A percentile compares a stretch with the other conserved stretches of the same genome.
These are phyloP conservation scores for Pseudocercospora ulei DNA, from an alignment of 2,329 filamentous ascomycete genomes.

Conservation along the genomic window DNA sequence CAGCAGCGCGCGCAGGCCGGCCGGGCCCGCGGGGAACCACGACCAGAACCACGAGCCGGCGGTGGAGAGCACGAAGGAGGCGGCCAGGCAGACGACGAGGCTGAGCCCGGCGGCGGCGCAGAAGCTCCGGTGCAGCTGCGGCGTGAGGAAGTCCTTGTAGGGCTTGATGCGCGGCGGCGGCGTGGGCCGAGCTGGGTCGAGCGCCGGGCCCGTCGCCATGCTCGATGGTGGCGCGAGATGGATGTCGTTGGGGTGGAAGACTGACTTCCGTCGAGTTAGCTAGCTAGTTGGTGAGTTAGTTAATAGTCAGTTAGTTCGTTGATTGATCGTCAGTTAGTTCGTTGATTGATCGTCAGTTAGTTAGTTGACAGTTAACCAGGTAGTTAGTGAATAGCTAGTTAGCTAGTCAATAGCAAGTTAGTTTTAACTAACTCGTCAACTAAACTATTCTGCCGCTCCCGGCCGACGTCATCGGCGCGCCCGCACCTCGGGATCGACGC, in stretches of 20 bases:
- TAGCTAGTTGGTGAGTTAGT: no score
- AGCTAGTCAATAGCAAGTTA: no score
- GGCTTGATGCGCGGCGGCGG: constrained; percentile 41
- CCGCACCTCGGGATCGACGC: no score
- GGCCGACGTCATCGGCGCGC: no score
- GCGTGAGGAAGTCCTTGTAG: constrained; percentile 87
- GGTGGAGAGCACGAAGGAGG: constrained; percentile 62
- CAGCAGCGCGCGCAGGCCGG: constrained; percentile 62
- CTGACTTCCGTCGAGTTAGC: no score
- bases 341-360: no score
- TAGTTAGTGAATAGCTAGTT: no score
- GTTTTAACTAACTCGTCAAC: no score
- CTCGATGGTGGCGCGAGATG: constrained; percentile 1
- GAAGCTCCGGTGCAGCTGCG: constrained; percentile 77
- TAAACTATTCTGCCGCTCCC: no score
- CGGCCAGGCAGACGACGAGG: constrained; percentile 60
- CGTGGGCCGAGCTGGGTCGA: constrained; percentile 34
- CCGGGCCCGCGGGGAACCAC: constrained; percentile 71
- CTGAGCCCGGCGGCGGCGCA: constrained; percentile 63
- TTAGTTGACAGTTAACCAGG: no score
- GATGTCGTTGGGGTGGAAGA: not conserved
- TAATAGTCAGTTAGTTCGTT: no score
- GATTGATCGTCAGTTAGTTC: no score
- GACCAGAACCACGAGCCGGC: constrained; percentile 55
- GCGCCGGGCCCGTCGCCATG: constrained; percentile 6